phyloP scores from a whole-genome alignment of 2,329 filamentous ascomycete species.

The Fusarium verticillioides region DNA sequence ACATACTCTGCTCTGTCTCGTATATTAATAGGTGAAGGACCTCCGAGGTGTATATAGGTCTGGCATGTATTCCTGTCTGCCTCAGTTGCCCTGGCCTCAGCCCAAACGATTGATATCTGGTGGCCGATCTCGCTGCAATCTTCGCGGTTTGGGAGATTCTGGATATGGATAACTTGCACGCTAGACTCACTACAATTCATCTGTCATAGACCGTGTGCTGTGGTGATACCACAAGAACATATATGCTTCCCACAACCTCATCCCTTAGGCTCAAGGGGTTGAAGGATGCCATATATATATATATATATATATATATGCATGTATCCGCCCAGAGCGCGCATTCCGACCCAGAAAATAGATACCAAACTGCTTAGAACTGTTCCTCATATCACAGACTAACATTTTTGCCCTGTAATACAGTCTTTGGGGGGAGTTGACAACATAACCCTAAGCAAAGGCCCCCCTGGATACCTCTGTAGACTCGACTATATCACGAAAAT shows the following conservation, averaged over 20 bases:
- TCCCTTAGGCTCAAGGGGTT: neutral
- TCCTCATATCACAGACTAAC: no score
- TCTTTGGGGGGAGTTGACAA: neutral
- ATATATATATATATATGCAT: neutral
- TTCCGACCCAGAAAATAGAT: neutral
- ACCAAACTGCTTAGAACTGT: neutral
- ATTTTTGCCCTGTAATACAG: neutral
- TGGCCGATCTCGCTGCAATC: neutral
- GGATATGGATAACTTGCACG: neutral
- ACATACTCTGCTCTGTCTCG: neutral
- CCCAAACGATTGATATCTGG: neutral
- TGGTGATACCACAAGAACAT: neutral
- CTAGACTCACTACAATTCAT: neutral
- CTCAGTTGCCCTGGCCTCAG: neutral
- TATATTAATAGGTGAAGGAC: no score
- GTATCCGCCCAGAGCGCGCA: neutral
- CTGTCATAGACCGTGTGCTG: neutral
- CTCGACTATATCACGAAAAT: neutral
- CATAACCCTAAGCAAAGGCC: no score
- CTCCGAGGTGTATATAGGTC: neutral
- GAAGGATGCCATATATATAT: neutral
- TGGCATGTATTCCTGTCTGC: neutral
- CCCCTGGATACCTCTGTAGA: neutral
- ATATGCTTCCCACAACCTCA: neutral
- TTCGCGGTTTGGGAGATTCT: neutral